A percentile compares a stretch with the other conserved stretches of the same genome.
Conservation (phyloP, 139 green algal genomes). For the Auxenochlorella pyrenoidosa region DNA sequence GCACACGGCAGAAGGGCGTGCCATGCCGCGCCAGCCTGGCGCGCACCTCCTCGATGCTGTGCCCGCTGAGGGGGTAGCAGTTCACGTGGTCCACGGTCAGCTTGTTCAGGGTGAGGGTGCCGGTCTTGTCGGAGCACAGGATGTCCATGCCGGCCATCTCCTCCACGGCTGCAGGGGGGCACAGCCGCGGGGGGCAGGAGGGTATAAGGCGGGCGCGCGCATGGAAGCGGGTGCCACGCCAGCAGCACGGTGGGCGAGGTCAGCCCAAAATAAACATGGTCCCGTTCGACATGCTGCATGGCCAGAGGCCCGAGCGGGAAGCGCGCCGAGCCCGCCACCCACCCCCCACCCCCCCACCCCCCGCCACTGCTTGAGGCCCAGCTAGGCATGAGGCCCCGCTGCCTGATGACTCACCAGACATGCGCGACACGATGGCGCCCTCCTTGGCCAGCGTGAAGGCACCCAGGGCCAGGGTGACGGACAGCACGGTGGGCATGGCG, state of each 20-base stretch:
- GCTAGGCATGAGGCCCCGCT: no score
- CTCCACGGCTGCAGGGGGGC: conserved; percentile 75
- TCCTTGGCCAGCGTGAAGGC: conserved; percentile 85
- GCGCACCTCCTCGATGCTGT: conserved; percentile 41
- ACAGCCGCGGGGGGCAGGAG: neutral
- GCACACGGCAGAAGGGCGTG: no score
- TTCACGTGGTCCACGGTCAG: conserved; percentile 57
- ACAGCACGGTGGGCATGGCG: conserved; percentile 93
- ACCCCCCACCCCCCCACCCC: neutral
- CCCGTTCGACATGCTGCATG: no score
- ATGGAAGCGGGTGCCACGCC: no score
- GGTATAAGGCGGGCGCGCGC: neutral
- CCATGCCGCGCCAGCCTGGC: no score
- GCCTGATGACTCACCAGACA: conserved; percentile 61
- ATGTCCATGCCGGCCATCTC: conserved; percentile 94
- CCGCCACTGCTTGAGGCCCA: no score
- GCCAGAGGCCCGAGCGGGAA: no score
- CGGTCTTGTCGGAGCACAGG: conserved; percentile 95
- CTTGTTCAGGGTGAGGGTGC: conserved; percentile 90
- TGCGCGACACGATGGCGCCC: conserved; percentile 90
- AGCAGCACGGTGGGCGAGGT: no score
- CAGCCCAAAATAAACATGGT: no score
- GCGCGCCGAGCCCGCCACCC: no score
- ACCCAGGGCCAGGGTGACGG: conserved; percentile 89
- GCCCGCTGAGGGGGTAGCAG: conserved; percentile 39